Evolutionary conservation across 768 basidiomycete species (phyloP), one percentile per base, ranked within the genome.

Genomic region (Amanita rimosa): DNA sequence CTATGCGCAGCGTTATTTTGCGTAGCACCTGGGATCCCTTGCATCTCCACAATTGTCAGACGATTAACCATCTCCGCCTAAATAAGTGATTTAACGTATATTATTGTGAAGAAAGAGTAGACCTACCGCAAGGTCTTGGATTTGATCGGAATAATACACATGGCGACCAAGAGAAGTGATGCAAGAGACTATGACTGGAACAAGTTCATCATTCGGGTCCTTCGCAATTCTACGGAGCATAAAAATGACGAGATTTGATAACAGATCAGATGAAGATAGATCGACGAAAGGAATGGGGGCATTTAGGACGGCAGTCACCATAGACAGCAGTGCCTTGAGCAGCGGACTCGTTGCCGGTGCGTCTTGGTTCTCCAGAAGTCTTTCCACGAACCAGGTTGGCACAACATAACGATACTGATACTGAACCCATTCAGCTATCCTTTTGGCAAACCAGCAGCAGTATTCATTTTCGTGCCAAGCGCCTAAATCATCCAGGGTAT

Each of bases 111-210:
- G 17, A 44, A 29, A 26, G 33, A 44, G 35, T 16, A 21, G 40
- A 61, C 74, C 61, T 41, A 76, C 74, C 1, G 89, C 80, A 38
- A 96, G 78, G 59, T 96, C 94, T 58, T 91, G 89, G 44, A 93
- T 90, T 64, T 97, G 94, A 63, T 96, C 94, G 34, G 90, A 85
- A 60, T 97, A 97, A 68, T 96, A 94, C 47, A 95, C 81, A 58
- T 95, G 92, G 9, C 85, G 81, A 31, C 91, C 91, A 9, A 97
- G 70, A 0, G 92, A 87, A 2, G 85, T 72, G 37, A 94, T 83
- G 58, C 85, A 85, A 48, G 80, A 72, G 6, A 93, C 83, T 45
- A 93, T 61, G 6, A 74, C 63, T 0, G 79, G 73, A 9, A 97
- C 67, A 8, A 91, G 68, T 6, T 70, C 52, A 55, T 94, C 91